Conservation (phyloP, 345 rosid species). For the Lepidium sativum region DNA sequence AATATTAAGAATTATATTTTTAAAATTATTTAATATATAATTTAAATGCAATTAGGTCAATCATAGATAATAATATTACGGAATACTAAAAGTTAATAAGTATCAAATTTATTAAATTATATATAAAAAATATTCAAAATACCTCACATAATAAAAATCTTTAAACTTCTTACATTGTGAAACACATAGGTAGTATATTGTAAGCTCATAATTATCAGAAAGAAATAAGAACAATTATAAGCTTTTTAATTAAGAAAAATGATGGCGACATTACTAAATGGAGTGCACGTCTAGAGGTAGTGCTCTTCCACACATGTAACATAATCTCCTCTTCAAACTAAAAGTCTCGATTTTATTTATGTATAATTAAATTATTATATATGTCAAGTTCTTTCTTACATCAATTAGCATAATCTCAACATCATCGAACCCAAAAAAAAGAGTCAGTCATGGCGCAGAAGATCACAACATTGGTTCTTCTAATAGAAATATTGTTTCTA, state of each 20-base stretch:
- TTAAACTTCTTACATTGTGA: no score
- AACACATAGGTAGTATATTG: no score
- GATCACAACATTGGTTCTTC: slow-evolving; percentile 11
- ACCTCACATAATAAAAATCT: no score
- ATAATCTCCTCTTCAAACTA: neutral
- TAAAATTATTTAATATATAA: no score
- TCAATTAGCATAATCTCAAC: slow-evolving; percentile 1
- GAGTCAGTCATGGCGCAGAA: slow-evolving; percentile 11
- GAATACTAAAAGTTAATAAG: no score
- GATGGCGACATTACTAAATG: slow-evolving; percentile 6
- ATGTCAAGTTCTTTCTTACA: slow-evolving; percentile 7
- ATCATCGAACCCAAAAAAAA: neutral
- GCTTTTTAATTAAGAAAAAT: neutral
- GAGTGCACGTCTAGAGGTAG: slow-evolving; percentile 25
- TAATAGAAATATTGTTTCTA: slow-evolving; percentile 15
- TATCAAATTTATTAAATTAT: no score
- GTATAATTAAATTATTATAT: neutral
- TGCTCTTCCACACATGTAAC: slow-evolving; percentile 25
- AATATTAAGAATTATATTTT: no score
- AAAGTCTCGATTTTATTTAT: neutral
- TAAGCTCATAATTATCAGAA: no score
- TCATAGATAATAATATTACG: no score
- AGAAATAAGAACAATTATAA: neutral
- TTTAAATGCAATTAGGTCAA: no score
- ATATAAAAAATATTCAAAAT: no score